Base-by-base conservation (phyloP, 2,329 filamentous ascomycete genomes). In the Neofusicoccum parvum region DNA sequence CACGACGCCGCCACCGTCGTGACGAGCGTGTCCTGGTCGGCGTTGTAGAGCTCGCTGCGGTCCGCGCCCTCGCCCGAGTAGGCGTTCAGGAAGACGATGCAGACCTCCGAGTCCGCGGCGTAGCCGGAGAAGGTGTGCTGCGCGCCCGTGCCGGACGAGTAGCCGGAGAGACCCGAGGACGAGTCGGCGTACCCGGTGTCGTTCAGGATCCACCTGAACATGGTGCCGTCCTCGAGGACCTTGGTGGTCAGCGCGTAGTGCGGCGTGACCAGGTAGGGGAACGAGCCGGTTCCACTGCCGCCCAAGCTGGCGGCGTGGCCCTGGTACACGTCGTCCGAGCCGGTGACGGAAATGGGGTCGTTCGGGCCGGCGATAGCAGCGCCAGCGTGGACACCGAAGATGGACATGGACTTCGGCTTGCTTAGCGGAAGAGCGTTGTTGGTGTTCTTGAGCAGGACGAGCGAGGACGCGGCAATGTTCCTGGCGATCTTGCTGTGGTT, bases 1-100 rank as follows among this genome's bases (percentile, higher is more conserved):
- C 81, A 82, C 65, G 85, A 79, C 0, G 87, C 81, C 69, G 92
- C 90, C 50, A 92, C 86, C 70, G 91, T 88, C 72, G 92, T 90
- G 60, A 89, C 90, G 0, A 89, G 92, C 63, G 92, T 20, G 83
- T 83, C 9, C 17, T 65, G 64, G 54, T 65, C 64, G 46, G 64
- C 34, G 59, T 66, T 64, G 58, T 50, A 50, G 9, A 60, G 66
- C 34, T 62, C 63, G 32, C 51, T 37, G 53, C 62, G 62, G 62
- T 67, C 59, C 9, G 51, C 65, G 41, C 65, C 66, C 39, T 67
- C 66, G 15, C 62, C 62, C 6, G 53, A 59, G 41, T 54, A 60
- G 12, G 66, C 53, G 48, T 67, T 67, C 9, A 67, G 23, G 66
- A 67, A 67, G 41, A 62, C 63, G 46, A 67, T 43, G 46, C 58